Conservation (phyloP, 345 rosid species). For the Lagerstroemia speciosa region DNA sequence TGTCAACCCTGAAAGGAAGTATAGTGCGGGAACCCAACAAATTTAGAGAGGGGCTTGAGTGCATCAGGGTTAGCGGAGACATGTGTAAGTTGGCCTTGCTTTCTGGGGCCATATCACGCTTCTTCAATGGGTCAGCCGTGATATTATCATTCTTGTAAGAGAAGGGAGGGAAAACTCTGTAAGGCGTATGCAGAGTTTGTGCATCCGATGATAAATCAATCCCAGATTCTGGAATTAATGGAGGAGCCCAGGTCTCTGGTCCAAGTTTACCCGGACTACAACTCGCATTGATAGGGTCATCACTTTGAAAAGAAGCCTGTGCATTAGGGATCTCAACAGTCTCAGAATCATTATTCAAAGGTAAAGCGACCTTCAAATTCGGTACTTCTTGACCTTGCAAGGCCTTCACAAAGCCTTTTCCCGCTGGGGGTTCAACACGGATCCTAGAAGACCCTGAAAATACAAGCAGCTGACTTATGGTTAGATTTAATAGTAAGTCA, state of each 20-base stretch:
- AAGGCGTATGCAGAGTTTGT: constrained; percentile 10
- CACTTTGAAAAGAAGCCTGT: constrained; percentile 20
- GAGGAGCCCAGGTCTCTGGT: constrained; percentile 18
- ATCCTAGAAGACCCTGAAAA: constrained; percentile 34
- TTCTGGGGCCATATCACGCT: constrained; percentile 19
- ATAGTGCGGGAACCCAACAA: constrained; percentile 20
- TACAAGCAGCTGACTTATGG: background rate
- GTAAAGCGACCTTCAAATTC: constrained; percentile 24
- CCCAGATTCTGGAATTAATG: constrained; percentile 21
- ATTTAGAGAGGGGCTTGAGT: constrained; percentile 20
- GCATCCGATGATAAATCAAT: constrained; percentile 31
- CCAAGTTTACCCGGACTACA: constrained; percentile 23
- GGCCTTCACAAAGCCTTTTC: constrained; percentile 35
- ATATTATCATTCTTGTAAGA: constrained; percentile 5
- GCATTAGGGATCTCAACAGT: constrained; percentile 22
- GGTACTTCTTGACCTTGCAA: constrained; percentile 48
- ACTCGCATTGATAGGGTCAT: constrained; percentile 19
- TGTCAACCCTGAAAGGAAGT: constrained; percentile 19
- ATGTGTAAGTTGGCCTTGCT: constrained; percentile 19
- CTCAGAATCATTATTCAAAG: constrained; percentile 24
- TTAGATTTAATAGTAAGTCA: background rate
- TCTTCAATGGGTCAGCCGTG: constrained; percentile 12
- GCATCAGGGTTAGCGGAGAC: constrained; percentile 25
- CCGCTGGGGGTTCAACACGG: constrained; percentile 25
- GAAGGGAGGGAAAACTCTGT: constrained; percentile 17